These are phyloP conservation scores for Pythium grandisporangium DNA, from an alignment of 352 stramenopile species.

Conservation along the genomic window DNA sequence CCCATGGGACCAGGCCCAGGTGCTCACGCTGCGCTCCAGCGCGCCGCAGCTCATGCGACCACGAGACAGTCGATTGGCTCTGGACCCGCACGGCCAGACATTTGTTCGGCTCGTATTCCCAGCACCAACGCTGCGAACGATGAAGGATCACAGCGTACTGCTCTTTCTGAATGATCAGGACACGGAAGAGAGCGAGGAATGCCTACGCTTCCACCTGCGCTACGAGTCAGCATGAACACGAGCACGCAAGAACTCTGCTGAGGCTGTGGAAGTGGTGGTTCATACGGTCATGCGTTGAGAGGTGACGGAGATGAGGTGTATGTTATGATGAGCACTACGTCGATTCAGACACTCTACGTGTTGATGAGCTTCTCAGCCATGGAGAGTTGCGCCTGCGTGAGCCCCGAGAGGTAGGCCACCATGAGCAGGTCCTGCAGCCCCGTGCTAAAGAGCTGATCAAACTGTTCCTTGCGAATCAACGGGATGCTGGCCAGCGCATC, in stretches of 20 bases:
- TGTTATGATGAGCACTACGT: background rate
- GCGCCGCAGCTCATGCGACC: constrained; percentile 58
- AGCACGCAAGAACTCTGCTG: background rate
- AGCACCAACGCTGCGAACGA: background rate
- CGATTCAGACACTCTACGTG: constrained; percentile 29
- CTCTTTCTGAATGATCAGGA: constrained; percentile 90
- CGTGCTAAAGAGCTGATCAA: constrained; percentile 95
- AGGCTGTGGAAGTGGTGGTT: too few relatives aligned
- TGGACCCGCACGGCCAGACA: constrained; percentile 33
- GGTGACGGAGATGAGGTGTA: too few relatives aligned
- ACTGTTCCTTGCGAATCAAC: constrained; percentile 89
- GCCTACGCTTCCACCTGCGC: constrained; percentile 80
- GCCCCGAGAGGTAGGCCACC: constrained; percentile 96
- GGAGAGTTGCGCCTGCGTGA: constrained; percentile 95
- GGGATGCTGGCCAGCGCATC: constrained; percentile 92
- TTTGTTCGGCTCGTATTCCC: constrained; percentile 51
- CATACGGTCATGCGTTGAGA: too few relatives aligned
- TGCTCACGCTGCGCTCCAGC: constrained; percentile 79
- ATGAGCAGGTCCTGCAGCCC: constrained; percentile 98
- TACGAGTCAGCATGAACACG: constrained; percentile 25
- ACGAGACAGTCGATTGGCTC: constrained; percentile 50
- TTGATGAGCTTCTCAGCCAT: constrained; percentile 98
- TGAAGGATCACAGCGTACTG: constrained; percentile 40
- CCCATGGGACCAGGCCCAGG: constrained; percentile 83
- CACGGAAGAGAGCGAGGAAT: constrained; percentile 91